A percentile compares a stretch with the other conserved stretches of the same genome.
Evolutionary conservation across 2,329 filamentous ascomycete species (phyloP).

Genomic region (Diaporthe destruens): DNA sequence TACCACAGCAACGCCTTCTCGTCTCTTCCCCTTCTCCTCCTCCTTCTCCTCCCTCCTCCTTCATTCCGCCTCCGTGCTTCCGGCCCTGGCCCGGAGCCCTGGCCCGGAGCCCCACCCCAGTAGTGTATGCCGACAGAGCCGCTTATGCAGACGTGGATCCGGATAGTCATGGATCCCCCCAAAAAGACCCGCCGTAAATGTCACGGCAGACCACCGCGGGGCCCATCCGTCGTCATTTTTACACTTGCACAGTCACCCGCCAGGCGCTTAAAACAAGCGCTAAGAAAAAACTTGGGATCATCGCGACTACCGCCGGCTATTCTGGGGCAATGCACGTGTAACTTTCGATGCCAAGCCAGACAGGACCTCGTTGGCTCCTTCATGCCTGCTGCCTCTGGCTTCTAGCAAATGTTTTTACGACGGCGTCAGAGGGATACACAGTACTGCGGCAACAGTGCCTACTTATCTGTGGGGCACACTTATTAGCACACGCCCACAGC

Average conservation of each 20-base stretch:
- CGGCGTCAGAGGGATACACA: not conserved
- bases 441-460: not conserved
- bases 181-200: not conserved
- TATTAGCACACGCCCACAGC: not conserved
- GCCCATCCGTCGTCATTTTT: too few species aligned
- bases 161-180: not conserved
- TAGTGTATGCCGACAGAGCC: constrained; percentile 23
- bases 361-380: not conserved
- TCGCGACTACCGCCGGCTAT: not conserved
- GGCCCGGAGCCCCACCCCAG: constrained; percentile 13
- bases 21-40: not conserved
- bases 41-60: not conserved
- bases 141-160: constrained; percentile 10
- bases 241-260: constrained; percentile 2
- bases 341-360: not conserved
- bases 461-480: constrained; percentile 7
- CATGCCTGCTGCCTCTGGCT: not conserved
- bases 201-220: not conserved
- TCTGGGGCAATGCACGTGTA: not conserved
- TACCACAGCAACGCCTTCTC: not conserved
- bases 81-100: not conserved
- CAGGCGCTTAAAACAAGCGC: constrained; percentile 20
- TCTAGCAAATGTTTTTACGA: too few species aligned
- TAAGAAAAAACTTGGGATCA: not conserved
- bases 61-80: not conserved